Conservation (phyloP, 176 grass and related monocot genomes). For the Lolium perenne region DNA sequence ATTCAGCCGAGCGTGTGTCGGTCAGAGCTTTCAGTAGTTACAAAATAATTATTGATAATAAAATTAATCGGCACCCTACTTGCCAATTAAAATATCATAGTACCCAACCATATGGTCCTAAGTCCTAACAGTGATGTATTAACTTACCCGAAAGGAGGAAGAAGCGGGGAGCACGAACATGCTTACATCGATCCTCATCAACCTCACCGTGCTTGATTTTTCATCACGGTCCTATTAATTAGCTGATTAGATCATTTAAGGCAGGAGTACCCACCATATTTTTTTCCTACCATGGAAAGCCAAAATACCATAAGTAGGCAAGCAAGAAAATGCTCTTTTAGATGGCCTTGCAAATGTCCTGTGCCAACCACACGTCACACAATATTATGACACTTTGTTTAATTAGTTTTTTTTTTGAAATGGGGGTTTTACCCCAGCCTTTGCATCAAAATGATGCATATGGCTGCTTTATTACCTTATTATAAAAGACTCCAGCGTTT, state of each 20-base stretch:
- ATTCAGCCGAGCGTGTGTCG: not conserved
- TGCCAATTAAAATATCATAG: constrained; percentile 7
- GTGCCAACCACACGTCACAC: not conserved
- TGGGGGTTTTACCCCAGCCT: too few species aligned
- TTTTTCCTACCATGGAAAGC: not conserved
- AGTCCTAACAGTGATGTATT: not conserved
- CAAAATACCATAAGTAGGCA: not conserved
- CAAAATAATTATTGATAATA: not conserved
- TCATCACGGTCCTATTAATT: too few species aligned
- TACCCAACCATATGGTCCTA: not conserved
- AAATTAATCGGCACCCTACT: too few species aligned
- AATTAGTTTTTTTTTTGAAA: too few species aligned
- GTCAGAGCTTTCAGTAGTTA: not conserved
- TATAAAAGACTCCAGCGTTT: too few species aligned
- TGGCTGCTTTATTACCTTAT: too few species aligned
- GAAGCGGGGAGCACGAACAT: not conserved
- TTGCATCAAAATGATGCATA: too few species aligned
- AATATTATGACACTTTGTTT: too few species aligned
- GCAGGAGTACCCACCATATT: not conserved
- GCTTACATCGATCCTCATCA: constrained; percentile 1
- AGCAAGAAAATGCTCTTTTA: not conserved
- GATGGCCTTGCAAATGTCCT: not conserved
- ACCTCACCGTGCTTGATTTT: not conserved
- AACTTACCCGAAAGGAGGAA: not conserved
- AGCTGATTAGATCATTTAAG: too few species aligned